Base-by-base conservation (phyloP, 2,329 filamentous ascomycete species). In the Hymenotorrendiella dingleyae region DNA sequence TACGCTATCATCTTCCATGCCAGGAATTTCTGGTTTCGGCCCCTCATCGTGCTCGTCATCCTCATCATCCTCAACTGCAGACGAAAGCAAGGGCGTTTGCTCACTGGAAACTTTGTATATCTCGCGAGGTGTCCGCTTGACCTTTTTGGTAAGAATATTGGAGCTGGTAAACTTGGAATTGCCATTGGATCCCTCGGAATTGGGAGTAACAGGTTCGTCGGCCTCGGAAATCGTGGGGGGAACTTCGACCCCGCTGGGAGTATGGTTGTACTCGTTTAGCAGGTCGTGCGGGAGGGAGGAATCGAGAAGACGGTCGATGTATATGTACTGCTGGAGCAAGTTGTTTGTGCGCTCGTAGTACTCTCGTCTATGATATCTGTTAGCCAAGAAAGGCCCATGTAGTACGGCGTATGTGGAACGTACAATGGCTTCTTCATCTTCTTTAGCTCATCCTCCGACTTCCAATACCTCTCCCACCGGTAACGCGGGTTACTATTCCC, bases 331-430 rank as follows among this genome's bases (percentile, higher is more conserved):
- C 62, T 93, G 86, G 46, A 97, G 80, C 32, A 96, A 72, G 54
- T 82, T 81, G 66, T 97, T 97, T 60, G 82, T 91, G 32, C 86
- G 80, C 69, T 94, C 83, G 60, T 97, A 94, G 67, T 95, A 96
- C 58, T 82, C 61, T 35, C 89, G 84, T 47, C 79, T 83, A n/a
- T n/a, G 16, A 32, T 42, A 6, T 9, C 26, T 17, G 35, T 56
- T 19, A 57, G 52, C 40, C 23, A 44, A 28, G n/a, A n/a, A n/a
- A n/a, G n/a, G 19, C 20, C 32, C 45, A 34, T 32, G 32, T 27
- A 38, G 19, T 4, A 42, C 16, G 14, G 28, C 28, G 12, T 17
- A 22, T 6, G 19, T 24, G 36, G n/a, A 29, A 62, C 69, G 50
- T 60, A 82, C 76, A 94, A 64, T n/a, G 80, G 73, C 61, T 82